Percentiles rank a stretch among this genome's conserved stretches.
Evolutionary conservation across 2,329 filamentous ascomycete species (phyloP).

Genomic region (Neonectria neomacrospora): DNA sequence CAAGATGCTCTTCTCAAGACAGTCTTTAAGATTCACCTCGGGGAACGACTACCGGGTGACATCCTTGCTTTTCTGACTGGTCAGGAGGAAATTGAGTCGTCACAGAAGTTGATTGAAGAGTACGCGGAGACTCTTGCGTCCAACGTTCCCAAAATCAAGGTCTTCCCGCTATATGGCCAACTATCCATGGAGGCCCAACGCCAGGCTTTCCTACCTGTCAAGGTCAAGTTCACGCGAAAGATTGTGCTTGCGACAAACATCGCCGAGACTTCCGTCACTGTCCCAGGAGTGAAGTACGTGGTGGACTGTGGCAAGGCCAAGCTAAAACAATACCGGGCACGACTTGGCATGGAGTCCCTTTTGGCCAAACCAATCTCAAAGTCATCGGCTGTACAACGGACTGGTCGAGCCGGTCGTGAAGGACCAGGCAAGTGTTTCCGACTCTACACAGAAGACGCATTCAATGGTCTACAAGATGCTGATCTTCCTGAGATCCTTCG

Average conservation of each 20-base stretch:
- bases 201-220: slow-evolving; percentile 81
- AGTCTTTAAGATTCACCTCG: slow-evolving; percentile 87
- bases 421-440: slow-evolving; percentile 89
- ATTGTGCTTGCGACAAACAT: slow-evolving; percentile 96
- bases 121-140: slow-evolving; percentile 78
- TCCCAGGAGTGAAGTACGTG: slow-evolving; percentile 90
- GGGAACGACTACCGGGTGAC: slow-evolving; percentile 92
- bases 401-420: slow-evolving; percentile 93
- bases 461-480: slow-evolving; percentile 73
- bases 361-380: slow-evolving; percentile 91
- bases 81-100: slow-evolving; percentile 88
- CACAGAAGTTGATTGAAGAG: slow-evolving; percentile 84
- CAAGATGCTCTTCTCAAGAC: slow-evolving; percentile 83
- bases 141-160: slow-evolving; percentile 76
- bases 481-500: slow-evolving; percentile 91
- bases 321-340: slow-evolving; percentile 87
- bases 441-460: slow-evolving; percentile 85
- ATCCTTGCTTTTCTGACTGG: slow-evolving; percentile 92
- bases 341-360: slow-evolving; percentile 89
- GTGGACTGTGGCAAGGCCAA: slow-evolving; percentile 95
- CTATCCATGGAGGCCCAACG: slow-evolving; percentile 89
- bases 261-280: slow-evolving; percentile 97
- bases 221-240: slow-evolving; percentile 80
- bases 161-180: slow-evolving; percentile 89
- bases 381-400: slow-evolving; percentile 90